Evolutionary conservation across 129 eudicot species (phyloP), one percentile per base, ranked within the genome.

Genomic region (Sambucus nigra): DNA sequence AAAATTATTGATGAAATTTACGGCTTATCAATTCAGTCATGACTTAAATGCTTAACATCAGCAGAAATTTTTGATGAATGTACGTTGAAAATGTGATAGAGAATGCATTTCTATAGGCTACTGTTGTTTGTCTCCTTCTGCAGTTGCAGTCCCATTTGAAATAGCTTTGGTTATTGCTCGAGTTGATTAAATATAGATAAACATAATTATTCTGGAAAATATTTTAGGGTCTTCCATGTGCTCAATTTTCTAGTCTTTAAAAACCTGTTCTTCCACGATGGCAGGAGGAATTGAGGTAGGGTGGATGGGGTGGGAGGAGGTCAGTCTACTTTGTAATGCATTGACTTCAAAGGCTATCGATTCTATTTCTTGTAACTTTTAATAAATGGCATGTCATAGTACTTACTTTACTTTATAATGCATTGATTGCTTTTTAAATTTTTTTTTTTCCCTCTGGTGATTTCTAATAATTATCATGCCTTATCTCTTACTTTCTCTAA

Each of bases 251-350:
- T 1, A 17, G 24, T 18, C 51, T 46, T 19, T 46, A 11, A 5
- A 17, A 46, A 46, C 25, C 13, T 17, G 19, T 17, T 46, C 24
- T 9, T 1, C 25, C 35, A 3, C n/a, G n/a, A n/a, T n/a, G n/a
- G n/a, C n/a, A n/a, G n/a, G n/a, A n/a, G n/a, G n/a, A n/a, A n/a
- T n/a, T n/a, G n/a, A n/a, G n/a, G n/a, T n/a, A n/a, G n/a, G n/a
- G n/a, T n/a, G n/a, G n/a, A n/a, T n/a, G n/a, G n/a, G n/a, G n/a
- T n/a, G n/a, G n/a, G n/a, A n/a, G n/a, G n/a, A n/a, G n/a, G n/a
- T n/a, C n/a, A n/a, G n/a, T 35, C 49, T 58, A 40, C 41, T 25
- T 42, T 44, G 19, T 23, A 21, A 59, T 44, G 27, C 51, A 24
- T 44, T 21, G 13, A 12, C 15, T 5, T 33, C 57, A 32, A 8